Evolutionary conservation across 225 moss, liverwort and hornwort genomes (phyloP).

Genomic region (Thuidium tamariscinum): DNA sequence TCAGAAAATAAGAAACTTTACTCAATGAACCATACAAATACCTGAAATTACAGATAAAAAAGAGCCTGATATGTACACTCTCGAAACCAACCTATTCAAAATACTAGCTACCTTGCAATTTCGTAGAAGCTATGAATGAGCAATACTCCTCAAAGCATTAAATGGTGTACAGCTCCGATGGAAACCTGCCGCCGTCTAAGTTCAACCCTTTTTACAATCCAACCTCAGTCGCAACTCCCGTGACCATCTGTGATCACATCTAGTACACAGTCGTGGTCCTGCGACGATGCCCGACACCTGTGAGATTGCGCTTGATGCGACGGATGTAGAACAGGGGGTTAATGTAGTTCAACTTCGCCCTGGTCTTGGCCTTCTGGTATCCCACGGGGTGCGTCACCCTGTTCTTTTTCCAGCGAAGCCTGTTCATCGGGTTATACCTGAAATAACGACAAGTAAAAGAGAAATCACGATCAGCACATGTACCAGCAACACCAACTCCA

Average conservation of each 20-base stretch:
- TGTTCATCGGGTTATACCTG: conserved; percentile 34
- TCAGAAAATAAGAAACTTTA: not conserved
- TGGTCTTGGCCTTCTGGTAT: conserved; percentile 24
- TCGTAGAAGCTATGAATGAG: not conserved
- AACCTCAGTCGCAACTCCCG: not conserved
- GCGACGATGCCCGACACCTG: conserved; percentile 1
- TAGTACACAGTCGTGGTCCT: conserved; percentile 21
- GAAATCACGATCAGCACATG: not conserved
- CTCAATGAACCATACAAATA: not conserved
- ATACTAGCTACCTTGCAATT: not conserved
- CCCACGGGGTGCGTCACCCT: conserved; percentile 16
- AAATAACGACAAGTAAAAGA: not conserved
- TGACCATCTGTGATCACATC: not conserved
- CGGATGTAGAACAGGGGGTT: conserved; percentile 27
- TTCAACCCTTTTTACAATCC: not conserved
- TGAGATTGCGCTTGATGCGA: conserved; percentile 23
- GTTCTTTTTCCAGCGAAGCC: conserved; percentile 39
- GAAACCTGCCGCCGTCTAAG: not conserved
- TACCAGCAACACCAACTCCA: too few relatives aligned
- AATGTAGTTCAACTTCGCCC: conserved; percentile 26
- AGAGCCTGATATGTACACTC: conserved; percentile 21
- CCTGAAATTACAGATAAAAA: not conserved
- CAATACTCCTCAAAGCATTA: not conserved
- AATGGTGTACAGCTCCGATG: not conserved
- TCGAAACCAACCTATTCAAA: not conserved